phyloP scores from a whole-genome alignment of 495 filamentous ascomycete species.

The Penicillium flavigenum region DNA sequence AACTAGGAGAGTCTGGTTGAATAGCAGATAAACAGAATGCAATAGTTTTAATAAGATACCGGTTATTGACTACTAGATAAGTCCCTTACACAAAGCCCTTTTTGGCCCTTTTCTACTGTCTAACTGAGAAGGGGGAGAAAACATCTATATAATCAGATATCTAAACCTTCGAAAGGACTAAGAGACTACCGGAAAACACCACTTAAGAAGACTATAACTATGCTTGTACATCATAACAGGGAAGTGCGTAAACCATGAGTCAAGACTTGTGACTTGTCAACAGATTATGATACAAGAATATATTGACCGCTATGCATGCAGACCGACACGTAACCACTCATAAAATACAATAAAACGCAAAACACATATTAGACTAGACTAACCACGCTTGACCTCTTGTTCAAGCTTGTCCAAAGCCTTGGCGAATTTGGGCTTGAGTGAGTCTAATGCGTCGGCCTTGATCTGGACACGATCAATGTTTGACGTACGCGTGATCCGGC shows the following conservation, averaged over 20 bases:
- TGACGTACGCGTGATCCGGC: conserved; percentile 43
- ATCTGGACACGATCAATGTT: conserved; percentile 48
- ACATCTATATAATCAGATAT: too few relatives aligned
- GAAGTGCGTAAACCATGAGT: background rate
- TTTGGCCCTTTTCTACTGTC: too few relatives aligned
- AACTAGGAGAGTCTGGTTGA: too few relatives aligned
- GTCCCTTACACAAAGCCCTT: too few relatives aligned
- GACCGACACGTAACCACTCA: conserved; percentile 4
- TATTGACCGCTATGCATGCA: conserved; percentile 9
- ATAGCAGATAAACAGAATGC: too few relatives aligned
- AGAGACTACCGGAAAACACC: too few relatives aligned
- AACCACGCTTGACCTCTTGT: conserved; percentile 36
- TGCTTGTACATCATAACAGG: too few relatives aligned
- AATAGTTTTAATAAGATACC: too few relatives aligned
- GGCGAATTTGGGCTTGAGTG: conserved; percentile 58
- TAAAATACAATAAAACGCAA: conserved; percentile 9
- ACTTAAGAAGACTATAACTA: too few relatives aligned
- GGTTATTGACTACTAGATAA: too few relatives aligned
- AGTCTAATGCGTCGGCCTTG: conserved; percentile 40
- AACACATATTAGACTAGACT: background rate
- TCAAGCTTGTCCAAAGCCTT: conserved; percentile 54
- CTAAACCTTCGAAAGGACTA: too few relatives aligned
- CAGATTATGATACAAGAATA: conserved; percentile 8
- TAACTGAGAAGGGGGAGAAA: too few relatives aligned
- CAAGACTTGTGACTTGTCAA: background rate